These are phyloP conservation scores for Diaporthe helianthi DNA, from an alignment of 2,329 filamentous ascomycete genomes.

Conservation along the genomic window DNA sequence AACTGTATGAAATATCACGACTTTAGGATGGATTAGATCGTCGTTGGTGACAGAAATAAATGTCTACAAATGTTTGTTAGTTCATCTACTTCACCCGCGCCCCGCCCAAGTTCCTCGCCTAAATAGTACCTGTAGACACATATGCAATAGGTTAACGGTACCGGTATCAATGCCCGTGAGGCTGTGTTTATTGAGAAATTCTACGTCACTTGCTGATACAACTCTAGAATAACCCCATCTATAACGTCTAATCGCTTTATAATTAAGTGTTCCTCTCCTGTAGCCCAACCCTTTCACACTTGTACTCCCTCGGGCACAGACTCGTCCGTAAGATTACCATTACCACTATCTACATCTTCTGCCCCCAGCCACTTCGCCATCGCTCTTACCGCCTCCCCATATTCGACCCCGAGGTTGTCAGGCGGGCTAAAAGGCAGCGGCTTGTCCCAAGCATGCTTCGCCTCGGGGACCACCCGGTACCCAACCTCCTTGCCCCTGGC, in stretches of 20 bases:
- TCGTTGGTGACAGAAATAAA: no score
- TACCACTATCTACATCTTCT: conserved; percentile 2
- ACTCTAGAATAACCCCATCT: background rate
- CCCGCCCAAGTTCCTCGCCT: background rate
- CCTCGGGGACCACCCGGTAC: conserved; percentile 57
- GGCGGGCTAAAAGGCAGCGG: conserved; percentile 45
- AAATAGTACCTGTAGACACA: no score
- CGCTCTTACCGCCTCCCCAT: conserved; percentile 32
- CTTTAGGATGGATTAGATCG: background rate
- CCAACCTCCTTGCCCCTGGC: conserved; percentile 59
- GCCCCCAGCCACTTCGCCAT: conserved; percentile 30
- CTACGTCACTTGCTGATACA: background rate
- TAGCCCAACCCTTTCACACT: background rate
- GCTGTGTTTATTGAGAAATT: background rate
- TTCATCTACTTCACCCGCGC: background rate
- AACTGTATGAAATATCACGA: background rate
- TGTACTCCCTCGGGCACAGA: conserved; percentile 6
- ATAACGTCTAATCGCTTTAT: background rate
- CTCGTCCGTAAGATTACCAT: conserved; percentile 18
- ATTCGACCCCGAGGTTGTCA: conserved; percentile 26
- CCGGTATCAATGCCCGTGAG: background rate
- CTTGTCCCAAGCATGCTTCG: conserved; percentile 73
- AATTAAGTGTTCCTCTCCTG: background rate
- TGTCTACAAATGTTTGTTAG: no score
- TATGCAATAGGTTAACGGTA: background rate